Percentiles rank a stretch among this genome's conserved stretches.
These are phyloP conservation scores for Aspergillus ostianus DNA, from an alignment of 495 filamentous ascomycete genomes.

Conservation along the genomic window DNA sequence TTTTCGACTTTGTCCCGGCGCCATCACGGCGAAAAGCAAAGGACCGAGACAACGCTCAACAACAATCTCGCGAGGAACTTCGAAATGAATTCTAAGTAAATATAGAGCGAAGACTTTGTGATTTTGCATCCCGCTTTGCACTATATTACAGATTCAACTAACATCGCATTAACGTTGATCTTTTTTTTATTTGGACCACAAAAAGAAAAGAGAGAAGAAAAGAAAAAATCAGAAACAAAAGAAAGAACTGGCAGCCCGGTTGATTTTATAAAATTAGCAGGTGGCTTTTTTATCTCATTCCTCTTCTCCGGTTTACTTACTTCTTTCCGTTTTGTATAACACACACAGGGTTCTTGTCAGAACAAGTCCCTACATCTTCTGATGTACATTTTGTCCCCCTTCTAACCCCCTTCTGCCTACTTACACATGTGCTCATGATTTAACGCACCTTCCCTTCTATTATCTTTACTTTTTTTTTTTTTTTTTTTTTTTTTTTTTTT, in stretches of 20 bases:
- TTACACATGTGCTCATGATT: constrained; percentile 35
- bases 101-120: background rate
- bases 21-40: constrained; percentile 45
- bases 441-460: constrained; percentile 21
- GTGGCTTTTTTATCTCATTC: background rate
- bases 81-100: constrained; percentile 34
- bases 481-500: constrained; percentile 17
- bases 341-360: constrained; percentile 16
- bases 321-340: constrained; percentile 21
- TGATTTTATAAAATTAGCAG: background rate
- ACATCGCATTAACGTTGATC: background rate
- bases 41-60: constrained; percentile 41
- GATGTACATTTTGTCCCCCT: constrained; percentile 25
- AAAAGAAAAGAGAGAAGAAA: background rate
- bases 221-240: background rate
- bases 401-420: constrained; percentile 6
- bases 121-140: background rate
- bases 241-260: too few relatives aligned
- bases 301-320: background rate
- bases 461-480: constrained; percentile 16
- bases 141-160: background rate
- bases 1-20: constrained; percentile 47
- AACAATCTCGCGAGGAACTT: constrained; percentile 39
- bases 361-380: constrained; percentile 19
- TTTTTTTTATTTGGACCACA: background rate